These are phyloP conservation scores for Arbutus unedo DNA, from an alignment of 148 eudicot species.

Conservation along the genomic window DNA sequence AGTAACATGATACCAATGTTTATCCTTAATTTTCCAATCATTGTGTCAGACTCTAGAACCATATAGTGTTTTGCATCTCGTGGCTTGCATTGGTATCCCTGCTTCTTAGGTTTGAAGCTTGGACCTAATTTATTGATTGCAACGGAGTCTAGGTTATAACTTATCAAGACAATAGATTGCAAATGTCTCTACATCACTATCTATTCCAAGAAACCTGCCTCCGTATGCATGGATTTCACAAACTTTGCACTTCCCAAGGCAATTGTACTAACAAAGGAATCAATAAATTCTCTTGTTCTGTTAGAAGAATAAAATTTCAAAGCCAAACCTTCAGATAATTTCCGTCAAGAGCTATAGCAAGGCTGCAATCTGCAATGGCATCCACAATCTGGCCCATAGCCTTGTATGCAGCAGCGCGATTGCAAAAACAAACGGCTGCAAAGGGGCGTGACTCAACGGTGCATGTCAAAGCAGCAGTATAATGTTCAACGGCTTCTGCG, in stretches of 20 bases:
- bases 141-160: background rate
- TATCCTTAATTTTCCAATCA: too few species aligned
- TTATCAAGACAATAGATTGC: background rate
- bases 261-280: background rate
- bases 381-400: constrained; percentile 70
- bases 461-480: constrained; percentile 78
- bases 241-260: background rate
- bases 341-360: constrained; percentile 88
- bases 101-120: too few species aligned
- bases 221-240: too few species aligned
- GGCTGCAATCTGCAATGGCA: constrained; percentile 94
- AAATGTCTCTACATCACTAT: background rate
- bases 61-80: too few species aligned
- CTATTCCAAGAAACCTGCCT: too few species aligned
- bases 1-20: too few species aligned
- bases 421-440: constrained; percentile 87
- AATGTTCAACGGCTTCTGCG: constrained; percentile 83
- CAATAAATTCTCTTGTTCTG: too few species aligned
- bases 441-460: constrained; percentile 82
- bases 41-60: too few species aligned
- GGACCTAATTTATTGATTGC: too few species aligned
- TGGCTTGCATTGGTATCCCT: too few species aligned
- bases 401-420: constrained; percentile 93
- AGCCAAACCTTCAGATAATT: constrained; percentile 73
- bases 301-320: background rate